A percentile compares a stretch with the other conserved stretches of the same genome.
phyloP scores from a whole-genome alignment of 2,329 filamentous ascomycete species.

The Aureobasidium musti region DNA sequence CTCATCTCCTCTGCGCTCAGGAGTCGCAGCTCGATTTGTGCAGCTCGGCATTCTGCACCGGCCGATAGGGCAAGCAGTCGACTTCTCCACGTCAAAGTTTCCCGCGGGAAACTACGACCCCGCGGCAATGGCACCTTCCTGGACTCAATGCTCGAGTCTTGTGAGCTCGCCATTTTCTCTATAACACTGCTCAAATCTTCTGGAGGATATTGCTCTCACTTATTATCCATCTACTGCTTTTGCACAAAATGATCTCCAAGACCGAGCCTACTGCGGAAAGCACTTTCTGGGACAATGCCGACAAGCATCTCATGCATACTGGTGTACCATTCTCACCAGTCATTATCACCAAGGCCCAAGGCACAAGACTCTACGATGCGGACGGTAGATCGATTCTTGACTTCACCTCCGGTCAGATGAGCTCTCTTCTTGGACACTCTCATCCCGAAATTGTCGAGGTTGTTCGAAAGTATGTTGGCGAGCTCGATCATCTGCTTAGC shows the following conservation, averaged over 20 bases:
- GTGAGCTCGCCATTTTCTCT: not conserved
- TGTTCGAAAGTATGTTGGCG: conserved; percentile 51
- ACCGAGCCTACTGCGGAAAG: not conserved
- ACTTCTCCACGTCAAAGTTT: not conserved
- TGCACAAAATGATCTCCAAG: conserved; percentile 2
- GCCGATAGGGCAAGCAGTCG: not conserved
- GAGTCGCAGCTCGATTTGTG: not conserved
- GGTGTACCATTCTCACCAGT: conserved; percentile 46
- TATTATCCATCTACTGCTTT: not conserved
- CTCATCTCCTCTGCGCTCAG: not conserved
- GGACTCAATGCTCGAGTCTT: not conserved
- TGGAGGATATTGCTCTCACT: not conserved
- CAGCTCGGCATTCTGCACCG: not conserved
- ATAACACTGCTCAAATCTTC: not conserved
- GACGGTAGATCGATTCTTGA: conserved; percentile 54
- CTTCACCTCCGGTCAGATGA: conserved; percentile 64
- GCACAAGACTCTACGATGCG: conserved; percentile 51
- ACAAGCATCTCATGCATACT: conserved; percentile 46
- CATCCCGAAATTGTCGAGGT: conserved; percentile 60
- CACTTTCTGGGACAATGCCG: conserved; percentile 20
- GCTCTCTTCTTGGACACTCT: conserved; percentile 59
- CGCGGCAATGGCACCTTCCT: not conserved
- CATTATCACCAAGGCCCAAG: conserved; percentile 51
- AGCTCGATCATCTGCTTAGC: conserved; percentile 61
- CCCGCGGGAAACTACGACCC: not conserved